Percentiles rank a stretch among this genome's conserved stretches.
These are phyloP conservation scores for Solanum infundibuliforme DNA, from an alignment of 257 asterid genomes.

Conservation along the genomic window DNA sequence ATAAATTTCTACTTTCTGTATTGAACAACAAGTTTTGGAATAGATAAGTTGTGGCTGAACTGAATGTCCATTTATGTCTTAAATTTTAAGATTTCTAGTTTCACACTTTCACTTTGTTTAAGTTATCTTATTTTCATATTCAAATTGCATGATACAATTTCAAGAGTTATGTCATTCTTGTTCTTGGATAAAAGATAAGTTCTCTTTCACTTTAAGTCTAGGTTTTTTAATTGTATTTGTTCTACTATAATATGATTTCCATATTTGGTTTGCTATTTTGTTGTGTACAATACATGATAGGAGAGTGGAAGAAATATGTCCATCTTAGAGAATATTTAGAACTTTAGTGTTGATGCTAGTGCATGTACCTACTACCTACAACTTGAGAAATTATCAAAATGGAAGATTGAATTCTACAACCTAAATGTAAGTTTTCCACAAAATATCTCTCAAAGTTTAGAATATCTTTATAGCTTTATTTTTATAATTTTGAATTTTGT, in stretches of 20 bases:
- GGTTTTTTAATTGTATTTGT: background rate
- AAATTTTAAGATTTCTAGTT: background rate
- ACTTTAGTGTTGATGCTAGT: background rate
- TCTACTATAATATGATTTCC: background rate
- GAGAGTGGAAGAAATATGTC: background rate
- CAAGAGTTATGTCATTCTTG: background rate
- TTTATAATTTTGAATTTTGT: background rate
- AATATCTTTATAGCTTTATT: background rate
- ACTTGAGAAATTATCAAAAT: background rate
- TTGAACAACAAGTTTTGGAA: background rate
- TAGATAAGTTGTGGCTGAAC: too few species aligned
- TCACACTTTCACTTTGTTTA: too few species aligned
- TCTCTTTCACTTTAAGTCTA: background rate
- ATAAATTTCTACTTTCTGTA: background rate
- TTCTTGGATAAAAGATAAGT: background rate
- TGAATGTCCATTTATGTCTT: too few species aligned
- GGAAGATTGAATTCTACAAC: background rate
- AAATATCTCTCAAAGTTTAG: background rate
- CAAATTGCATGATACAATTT: too few species aligned
- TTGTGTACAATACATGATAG: background rate
- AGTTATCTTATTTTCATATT: too few species aligned
- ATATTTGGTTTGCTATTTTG: background rate
- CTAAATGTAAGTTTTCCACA: background rate
- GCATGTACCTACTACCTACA: background rate
- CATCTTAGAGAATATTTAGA: background rate